Evolutionary conservation across 1,139 yeast genomes (phyloP), one percentile per base, ranked within the genome.

Genomic region (Diutina neorugosa): DNA sequence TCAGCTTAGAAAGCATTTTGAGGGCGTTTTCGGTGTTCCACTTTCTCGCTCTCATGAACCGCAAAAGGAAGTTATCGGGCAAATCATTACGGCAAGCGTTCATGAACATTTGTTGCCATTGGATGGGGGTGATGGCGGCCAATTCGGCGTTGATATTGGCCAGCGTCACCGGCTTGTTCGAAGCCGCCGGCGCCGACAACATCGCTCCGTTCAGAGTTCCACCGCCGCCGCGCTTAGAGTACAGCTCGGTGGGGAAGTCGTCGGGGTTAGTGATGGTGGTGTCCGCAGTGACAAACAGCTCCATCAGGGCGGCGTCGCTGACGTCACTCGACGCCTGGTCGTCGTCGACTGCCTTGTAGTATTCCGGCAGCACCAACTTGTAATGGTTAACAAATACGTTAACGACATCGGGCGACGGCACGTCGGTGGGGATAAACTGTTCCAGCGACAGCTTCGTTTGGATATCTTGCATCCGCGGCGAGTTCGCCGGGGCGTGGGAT

Each of bases 21-120:
- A 84, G 61, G 0, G 89, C 73, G 58, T 78, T 78, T 57, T 77
- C 80, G n/a, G 79, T 74, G 59, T 84, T 78, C 82, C 86, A 84
- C 64, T 86, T 86, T 63, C 93, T 76, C n/a, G 94, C 94, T 55
- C 89, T 72, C 37, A 84, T 64, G 44, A 56, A 57, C 18, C 59
- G 59, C 41, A 58, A 58, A 4, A 58, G 16, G 25, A 23, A 51
- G 56, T 83, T 81, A 64, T 89, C 96, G 2, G 93, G 87, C 43
- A 80, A 71, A 62, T 87, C 96, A 51, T 77, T 74, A 63, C 86
- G 78, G 56, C 81, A 63, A 69, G 81, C 75, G 41, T 69, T 64
- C 78, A 86, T 79, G 57, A 84, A 76, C 40, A 78, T 73, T 4
- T 63, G 66, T 53, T 73, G 69, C 50, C 50, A 46, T 12, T 46